These are phyloP conservation scores for Pezicula radicicola DNA, from an alignment of 2,329 filamentous ascomycete genomes.

Conservation along the genomic window DNA sequence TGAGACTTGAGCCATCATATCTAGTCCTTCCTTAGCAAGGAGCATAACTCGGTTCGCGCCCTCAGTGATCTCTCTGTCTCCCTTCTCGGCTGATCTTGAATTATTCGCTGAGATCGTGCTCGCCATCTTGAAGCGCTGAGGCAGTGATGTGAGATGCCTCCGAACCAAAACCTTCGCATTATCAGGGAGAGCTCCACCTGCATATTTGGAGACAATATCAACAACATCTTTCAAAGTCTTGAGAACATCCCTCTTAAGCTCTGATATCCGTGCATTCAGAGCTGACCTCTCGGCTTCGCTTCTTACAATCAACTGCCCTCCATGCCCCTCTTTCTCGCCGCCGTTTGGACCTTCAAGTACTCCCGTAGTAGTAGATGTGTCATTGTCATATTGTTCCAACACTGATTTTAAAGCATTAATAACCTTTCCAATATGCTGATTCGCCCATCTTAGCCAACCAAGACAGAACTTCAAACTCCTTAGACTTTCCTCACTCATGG, in stretches of 20 bases:
- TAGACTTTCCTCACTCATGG: slow-evolving; percentile 86
- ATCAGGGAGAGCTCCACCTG: slow-evolving; percentile 85
- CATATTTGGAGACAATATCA: slow-evolving; percentile 81
- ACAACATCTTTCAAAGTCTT: slow-evolving; percentile 79
- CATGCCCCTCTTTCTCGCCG: slow-evolving; percentile 11
- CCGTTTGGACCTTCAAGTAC: slow-evolving; percentile 18
- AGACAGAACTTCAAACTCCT: slow-evolving; percentile 83
- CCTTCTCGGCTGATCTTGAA: slow-evolving; percentile 34
- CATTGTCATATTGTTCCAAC: slow-evolving; percentile 74
- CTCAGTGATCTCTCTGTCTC: slow-evolving; percentile 44
- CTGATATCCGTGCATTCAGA: slow-evolving; percentile 49
- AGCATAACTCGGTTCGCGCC: slow-evolving; percentile 76
- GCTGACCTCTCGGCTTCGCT: slow-evolving; percentile 23
- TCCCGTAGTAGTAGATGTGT: slow-evolving; percentile 31
- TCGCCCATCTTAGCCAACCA: slow-evolving; percentile 75
- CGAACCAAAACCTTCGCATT: slow-evolving; percentile 84
- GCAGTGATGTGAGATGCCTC: slow-evolving; percentile 78
- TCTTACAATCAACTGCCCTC: slow-evolving; percentile 18
- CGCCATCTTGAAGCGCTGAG: slow-evolving; percentile 76
- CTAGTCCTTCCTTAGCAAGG: slow-evolving; percentile 83
- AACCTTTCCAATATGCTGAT: slow-evolving; percentile 73
- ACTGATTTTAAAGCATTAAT: slow-evolving; percentile 72
- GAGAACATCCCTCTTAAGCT: slow-evolving; percentile 68
- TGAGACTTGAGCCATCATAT: slow-evolving; percentile 92
- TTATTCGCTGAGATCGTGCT: slow-evolving; percentile 40